Base-by-base conservation (phyloP, 441 rosid genomes). In the Rhodomyrtus psidioides region DNA sequence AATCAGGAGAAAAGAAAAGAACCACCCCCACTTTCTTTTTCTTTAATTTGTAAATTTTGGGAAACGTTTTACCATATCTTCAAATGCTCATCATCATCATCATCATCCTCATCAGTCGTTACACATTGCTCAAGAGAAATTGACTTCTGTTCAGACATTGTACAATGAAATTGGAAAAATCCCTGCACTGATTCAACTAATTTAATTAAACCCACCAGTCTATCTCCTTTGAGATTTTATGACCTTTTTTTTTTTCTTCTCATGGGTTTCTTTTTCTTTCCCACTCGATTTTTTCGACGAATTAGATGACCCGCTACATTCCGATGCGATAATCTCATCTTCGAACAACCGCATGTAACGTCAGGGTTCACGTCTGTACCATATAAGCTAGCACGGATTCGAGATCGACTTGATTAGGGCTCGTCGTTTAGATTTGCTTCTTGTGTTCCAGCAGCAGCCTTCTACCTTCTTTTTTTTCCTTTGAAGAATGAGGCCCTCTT, bases 151-250 rank as follows among this genome's bases (percentile, higher is more conserved):
- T 84, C 53, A 86, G 58, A 86, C 81, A 85, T 84, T 88, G 83
- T 91, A 92, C 91, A 93, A 54, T 54, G 82, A 89, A 81, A 83
- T 81, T 55, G 84, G 84, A 87, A 86, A 39, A 26, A 70, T 70
- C n/a, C n/a, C 14, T 21, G n/a, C 49, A 21, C 49, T 70, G 12
- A 10, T 70, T 12, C n/a, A 6, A 70, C 79, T 21, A 39, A 70
- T 13, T n/a, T 70, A 70, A 70, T 86, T 51, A 89, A 82, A 82
- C 90, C 86, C 84, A 84, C 79, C 39, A 55, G 82, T 91, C 92
- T 90, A 92, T 89, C 92, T 90, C 90, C 92, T 92, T 91, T 27
- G 92, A 91, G 91, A 85, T 84, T 42, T 44, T 27, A 24, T 57
- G 55, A 57, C 53, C 13, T 44, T 10, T 23, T n/a, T n/a, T n/a